Percentiles rank a stretch among this genome's conserved stretches.
Conservation (phyloP, 192 early-diverging fungal genomes). For the Linnemannia elongata region DNA sequence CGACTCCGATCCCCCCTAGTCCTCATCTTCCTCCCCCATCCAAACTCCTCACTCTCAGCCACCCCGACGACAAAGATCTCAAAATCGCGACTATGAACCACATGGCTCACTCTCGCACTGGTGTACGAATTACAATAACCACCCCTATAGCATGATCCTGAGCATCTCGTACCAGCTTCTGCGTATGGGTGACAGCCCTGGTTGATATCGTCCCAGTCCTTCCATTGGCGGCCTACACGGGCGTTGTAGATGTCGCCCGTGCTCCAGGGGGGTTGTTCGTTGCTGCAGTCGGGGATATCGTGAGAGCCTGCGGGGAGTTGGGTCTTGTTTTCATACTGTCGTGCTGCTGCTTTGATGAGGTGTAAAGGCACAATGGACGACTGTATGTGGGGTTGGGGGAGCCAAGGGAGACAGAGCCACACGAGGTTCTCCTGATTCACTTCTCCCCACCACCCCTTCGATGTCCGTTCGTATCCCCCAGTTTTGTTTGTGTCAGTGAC, state of each 20-base stretch:
- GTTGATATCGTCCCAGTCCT: background rate
- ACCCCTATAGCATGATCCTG: no score
- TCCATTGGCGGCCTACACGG: background rate
- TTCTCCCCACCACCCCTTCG: background rate
- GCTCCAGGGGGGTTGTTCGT: background rate
- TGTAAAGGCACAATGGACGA: background rate
- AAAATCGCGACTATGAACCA: background rate
- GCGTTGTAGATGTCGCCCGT: background rate
- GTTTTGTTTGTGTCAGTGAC: background rate
- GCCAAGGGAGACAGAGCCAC: conserved; percentile 2
- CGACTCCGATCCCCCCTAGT: background rate
- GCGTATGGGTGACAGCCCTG: background rate
- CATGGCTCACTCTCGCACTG: background rate
- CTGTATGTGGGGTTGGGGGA: background rate
- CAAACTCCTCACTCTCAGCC: background rate
- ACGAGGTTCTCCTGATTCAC: background rate
- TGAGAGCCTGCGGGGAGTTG: background rate
- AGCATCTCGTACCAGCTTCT: background rate
- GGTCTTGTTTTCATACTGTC: background rate
- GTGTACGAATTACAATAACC: no score
- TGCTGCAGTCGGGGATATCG: no score
- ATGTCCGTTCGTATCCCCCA: background rate
- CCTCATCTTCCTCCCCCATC: background rate
- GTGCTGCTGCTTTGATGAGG: background rate
- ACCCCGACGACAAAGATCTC: background rate